A percentile compares a stretch with the other conserved stretches of the same genome.
These are phyloP conservation scores for Grigorovia yakushimaensis DNA, from an alignment of 805 yeast genomes.

Conservation along the genomic window DNA sequence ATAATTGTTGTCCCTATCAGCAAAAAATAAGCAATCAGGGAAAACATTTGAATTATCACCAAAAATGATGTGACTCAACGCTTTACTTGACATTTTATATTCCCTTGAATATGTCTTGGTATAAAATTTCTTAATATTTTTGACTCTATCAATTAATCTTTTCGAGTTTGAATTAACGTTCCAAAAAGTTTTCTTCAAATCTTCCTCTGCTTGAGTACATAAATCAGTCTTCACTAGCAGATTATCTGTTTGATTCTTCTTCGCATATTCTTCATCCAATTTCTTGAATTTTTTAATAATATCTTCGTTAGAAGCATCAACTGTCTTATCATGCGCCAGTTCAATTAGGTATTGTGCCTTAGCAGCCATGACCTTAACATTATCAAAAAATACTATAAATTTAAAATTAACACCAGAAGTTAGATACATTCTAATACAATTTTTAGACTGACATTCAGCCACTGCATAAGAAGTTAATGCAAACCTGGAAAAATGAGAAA, in stretches of 20 bases:
- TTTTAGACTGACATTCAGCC: constrained; percentile 32
- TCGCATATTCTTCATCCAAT: constrained; percentile 15
- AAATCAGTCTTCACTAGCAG: too few species aligned
- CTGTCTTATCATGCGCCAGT: constrained; percentile 31
- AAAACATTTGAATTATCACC: constrained; percentile 65
- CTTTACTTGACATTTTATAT: constrained; percentile 62
- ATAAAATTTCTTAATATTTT: constrained; percentile 29
- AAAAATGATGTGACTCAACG: constrained; percentile 64
- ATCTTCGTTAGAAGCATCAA: constrained; percentile 21
- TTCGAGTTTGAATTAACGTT: constrained; percentile 4
- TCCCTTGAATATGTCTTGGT: constrained; percentile 26
- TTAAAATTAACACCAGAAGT: constrained; percentile 32
- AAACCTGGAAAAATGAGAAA: constrained; percentile 48
- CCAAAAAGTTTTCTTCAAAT: constrained; percentile 9
- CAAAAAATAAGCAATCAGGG: constrained; percentile 11
- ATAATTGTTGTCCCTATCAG: constrained; percentile 29
- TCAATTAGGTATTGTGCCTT: constrained; percentile 50
- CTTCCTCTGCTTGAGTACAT: constrained; percentile 7
- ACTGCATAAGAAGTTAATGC: constrained; percentile 40
- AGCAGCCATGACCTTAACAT: constrained; percentile 43
- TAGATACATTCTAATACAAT: constrained; percentile 7
- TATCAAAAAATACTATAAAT: constrained; percentile 42
- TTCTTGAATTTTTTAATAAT: constrained; percentile 20
- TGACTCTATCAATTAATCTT: constrained; percentile 6
- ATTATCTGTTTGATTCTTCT: constrained; percentile 6